Base-by-base conservation (phyloP, 108 stramenopile species). In the Schizochytrium sp. region DNA sequence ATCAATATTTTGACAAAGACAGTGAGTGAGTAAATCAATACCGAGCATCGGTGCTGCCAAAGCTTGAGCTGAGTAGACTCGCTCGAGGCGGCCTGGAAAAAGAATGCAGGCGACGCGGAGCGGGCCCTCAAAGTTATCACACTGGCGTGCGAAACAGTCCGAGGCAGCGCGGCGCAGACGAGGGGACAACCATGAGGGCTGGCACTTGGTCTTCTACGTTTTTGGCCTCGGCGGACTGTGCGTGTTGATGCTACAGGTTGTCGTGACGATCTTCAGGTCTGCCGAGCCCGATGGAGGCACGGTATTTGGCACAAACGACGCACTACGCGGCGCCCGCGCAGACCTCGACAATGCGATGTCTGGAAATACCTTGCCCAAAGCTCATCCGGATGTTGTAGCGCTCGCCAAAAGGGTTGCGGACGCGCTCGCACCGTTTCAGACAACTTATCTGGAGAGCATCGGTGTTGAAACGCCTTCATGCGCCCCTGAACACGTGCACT, bases 341-440 rank as follows among this genome's bases (percentile, higher is more conserved):
- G 28, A 28, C 28, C 28, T 28, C 28, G 28, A 28, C 28, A 28
- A 28, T 28, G 28, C 28, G 28, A 28, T 28, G 28, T 28, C 28
- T 28, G 28, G 28, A 28, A 28, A 28, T 28, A 28, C 28, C 28
- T 28, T 28, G 28, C 28, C 28, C 28, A 28, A 28, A 60, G 19
- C 72, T 42, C 38, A 72, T 17, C 72, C 72, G 17, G 41, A 72
- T 41, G 72, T 72, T n/a, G 72, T 40, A 41, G 72, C 15, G n/a
- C 72, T 72, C 72, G 41, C 41, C 38, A n/a, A 41, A 13, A 12
- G 72, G 17, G 15, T 72, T 15, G 41, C 38, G 13, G 41, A 72
- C 72, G 72, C 72, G 13, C 72, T 72, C 41, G 72, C 72, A 42
- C 73, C 73, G 8, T 83, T 83, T 50, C 73, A 83, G 45, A 83